Base-by-base conservation (phyloP, 1,139 yeast genomes). In the Lodderomyces pseudojiufengensis region DNA sequence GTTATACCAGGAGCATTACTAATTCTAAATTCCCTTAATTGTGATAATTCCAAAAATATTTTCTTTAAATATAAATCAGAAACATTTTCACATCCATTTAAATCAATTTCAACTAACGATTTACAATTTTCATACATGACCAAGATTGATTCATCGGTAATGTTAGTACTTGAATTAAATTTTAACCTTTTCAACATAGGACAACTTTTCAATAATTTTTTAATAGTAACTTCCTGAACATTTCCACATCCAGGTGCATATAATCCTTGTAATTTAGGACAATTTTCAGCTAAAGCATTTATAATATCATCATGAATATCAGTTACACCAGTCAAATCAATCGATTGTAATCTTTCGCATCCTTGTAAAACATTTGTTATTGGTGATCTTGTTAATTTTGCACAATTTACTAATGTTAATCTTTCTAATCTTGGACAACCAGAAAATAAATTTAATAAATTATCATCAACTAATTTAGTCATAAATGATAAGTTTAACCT, bases 241-340 rank as follows among this genome's bases (percentile, higher is more conserved):
- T 66, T 62, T 21, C 76, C 77, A 44, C 97, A 88, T 3, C 86
- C 86, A 1, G 95, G 90, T 0, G 95, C 95, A 54, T 90, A 90
- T 32, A 90, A 66, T 1, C 97, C 97, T 60, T 92, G 97, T 33
- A 92, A 67, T 36, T 92, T 65, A 26, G 76, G 74, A 56, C 97
- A 88, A 52, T 77, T 72, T 10, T 57, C 54, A 1, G 96, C 90
- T 47, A 90, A 65, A n/a, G 85, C 78, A 31, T 63, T 49, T 40
- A 88, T 75, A 7, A 88, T 78, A 35, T 73, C 78, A 61, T 90
- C 95, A 42, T 70, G 75, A 36, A 70, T 65, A 45, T 73, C 78
- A 29, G 71, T 72, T n/a, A 87, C 82, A n/a, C 94, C 92, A 0
- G 95, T 82, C 49, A 92, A 71, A 61, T 92, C 98, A 34, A 92